A percentile compares a stretch with the other conserved stretches of the same genome.
These are phyloP conservation scores for Raphanus sativus DNA, from an alignment of 345 rosid species.

Conservation along the genomic window DNA sequence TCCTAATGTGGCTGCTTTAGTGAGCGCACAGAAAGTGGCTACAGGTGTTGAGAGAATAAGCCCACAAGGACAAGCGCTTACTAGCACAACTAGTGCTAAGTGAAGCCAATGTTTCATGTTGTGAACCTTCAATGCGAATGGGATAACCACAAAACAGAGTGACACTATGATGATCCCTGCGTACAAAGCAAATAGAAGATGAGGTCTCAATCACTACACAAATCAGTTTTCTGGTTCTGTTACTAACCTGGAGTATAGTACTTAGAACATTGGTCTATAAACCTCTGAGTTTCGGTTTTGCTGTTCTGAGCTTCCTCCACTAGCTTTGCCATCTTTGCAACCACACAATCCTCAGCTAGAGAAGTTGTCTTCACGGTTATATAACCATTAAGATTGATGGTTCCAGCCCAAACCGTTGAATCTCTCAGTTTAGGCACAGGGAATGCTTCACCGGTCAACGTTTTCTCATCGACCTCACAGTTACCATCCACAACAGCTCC, in stretches of 20 bases:
- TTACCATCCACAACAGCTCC: conserved; percentile 83
- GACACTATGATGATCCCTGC: conserved; percentile 33
- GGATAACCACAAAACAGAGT: conserved; percentile 57
- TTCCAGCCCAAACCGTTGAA: conserved; percentile 87
- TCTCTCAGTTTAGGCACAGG: conserved; percentile 73
- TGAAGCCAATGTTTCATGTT: conserved; percentile 60
- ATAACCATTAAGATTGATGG: conserved; percentile 76
- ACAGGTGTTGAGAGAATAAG: conserved; percentile 91
- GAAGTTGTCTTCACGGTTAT: conserved; percentile 69
- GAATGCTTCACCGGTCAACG: conserved; percentile 84
- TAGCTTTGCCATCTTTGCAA: conserved; percentile 83
- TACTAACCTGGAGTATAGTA: conserved; percentile 82
- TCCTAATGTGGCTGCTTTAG: conserved; percentile 80
- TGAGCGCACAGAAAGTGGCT: conserved; percentile 85
- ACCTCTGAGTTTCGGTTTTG: conserved; percentile 70
- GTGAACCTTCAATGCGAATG: conserved; percentile 44
- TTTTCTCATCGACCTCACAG: conserved; percentile 89
- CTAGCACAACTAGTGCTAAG: conserved; percentile 80
- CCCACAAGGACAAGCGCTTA: conserved; percentile 93
- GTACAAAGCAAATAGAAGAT: background rate
- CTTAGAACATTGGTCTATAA: conserved; percentile 68
- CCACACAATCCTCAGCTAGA: conserved; percentile 83
- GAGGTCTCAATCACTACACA: background rate
- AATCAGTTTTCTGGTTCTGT: background rate
- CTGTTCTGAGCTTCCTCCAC: conserved; percentile 96